These are phyloP conservation scores for Paraconiothyrium sp. DNA, from an alignment of 2,329 filamentous ascomycete genomes.

Conservation along the genomic window DNA sequence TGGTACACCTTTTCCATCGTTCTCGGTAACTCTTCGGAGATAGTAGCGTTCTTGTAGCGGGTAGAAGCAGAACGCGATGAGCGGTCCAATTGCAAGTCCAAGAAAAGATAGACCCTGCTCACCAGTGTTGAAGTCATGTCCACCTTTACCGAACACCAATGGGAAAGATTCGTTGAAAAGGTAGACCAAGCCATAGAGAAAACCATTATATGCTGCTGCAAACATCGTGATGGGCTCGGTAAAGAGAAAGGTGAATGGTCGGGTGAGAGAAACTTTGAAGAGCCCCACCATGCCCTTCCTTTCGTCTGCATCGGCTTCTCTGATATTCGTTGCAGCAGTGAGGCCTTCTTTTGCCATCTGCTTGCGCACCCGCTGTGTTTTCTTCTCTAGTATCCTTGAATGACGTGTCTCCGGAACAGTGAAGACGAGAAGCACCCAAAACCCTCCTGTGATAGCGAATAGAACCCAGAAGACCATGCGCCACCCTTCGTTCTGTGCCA, in stretches of 20 bases:
- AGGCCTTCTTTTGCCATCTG: constrained; percentile 23
- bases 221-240: constrained; percentile 26
- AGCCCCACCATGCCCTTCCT: constrained; percentile 19
- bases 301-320: constrained; percentile 4
- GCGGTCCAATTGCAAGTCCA: constrained; percentile 31
- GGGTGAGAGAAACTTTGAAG: constrained; percentile 26
- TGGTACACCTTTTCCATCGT: constrained; percentile 28
- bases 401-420: constrained; percentile 38
- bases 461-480: constrained; percentile 74
- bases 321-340: constrained; percentile 21
- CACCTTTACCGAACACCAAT: constrained; percentile 21
- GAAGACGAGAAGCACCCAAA: constrained; percentile 50
- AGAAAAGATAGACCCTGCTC: constrained; percentile 28
- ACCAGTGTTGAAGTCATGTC: constrained; percentile 15
- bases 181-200: constrained; percentile 29
- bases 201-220: constrained; percentile 25
- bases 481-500: constrained; percentile 66
- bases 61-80: constrained; percentile 26
- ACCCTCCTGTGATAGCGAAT: constrained; percentile 64
- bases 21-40: constrained; percentile 8
- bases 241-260: constrained; percentile 28
- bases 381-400: constrained; percentile 32
- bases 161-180: constrained; percentile 30
- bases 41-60: constrained; percentile 32
- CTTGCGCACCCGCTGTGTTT: constrained; percentile 77